Percentiles rank a stretch among this genome's conserved stretches.
These are phyloP conservation scores for Lycium barbarum DNA, from an alignment of 257 asterid species.

Conservation along the genomic window DNA sequence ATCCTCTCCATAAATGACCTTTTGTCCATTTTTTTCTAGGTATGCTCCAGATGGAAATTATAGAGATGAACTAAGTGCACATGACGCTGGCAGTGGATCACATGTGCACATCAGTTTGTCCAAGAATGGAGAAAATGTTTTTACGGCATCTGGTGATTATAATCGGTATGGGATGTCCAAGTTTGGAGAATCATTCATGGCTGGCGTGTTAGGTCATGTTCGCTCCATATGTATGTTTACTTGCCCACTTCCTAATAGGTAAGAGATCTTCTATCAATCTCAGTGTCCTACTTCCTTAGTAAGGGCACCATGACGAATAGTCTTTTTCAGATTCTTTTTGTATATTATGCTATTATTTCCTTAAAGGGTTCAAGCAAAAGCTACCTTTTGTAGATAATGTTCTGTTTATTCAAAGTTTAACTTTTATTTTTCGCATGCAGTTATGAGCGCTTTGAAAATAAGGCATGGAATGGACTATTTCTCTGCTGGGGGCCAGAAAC, in stretches of 20 bases:
- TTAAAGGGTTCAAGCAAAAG: neutral
- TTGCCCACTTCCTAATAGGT: constrained; percentile 96
- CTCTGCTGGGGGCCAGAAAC: constrained; percentile 92
- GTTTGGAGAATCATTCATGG: constrained; percentile 90
- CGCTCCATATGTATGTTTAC: constrained; percentile 86
- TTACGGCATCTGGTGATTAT: constrained; percentile 59
- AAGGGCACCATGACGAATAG: too few relatives aligned
- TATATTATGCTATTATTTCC: neutral
- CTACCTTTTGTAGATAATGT: neutral
- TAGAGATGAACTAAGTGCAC: neutral
- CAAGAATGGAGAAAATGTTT: constrained; percentile 72
- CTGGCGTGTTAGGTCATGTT: constrained; percentile 89
- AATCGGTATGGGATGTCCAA: constrained; percentile 72
- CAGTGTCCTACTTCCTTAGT: constrained; percentile 1
- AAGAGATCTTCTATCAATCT: neutral
- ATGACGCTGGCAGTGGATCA: constrained; percentile 50
- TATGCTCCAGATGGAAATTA: constrained; percentile 60
- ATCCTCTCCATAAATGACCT: constrained; percentile 13
- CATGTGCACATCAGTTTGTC: constrained; percentile 90
- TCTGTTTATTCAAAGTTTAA: neutral
- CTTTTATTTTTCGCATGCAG: constrained; percentile 42
- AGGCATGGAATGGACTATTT: constrained; percentile 94
- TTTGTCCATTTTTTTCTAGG: constrained; percentile 46
- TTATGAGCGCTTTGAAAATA: constrained; percentile 88
- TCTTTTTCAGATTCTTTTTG: neutral